phyloP scores from a whole-genome alignment of 306 rosid species.

The Acmispon strigosus region DNA sequence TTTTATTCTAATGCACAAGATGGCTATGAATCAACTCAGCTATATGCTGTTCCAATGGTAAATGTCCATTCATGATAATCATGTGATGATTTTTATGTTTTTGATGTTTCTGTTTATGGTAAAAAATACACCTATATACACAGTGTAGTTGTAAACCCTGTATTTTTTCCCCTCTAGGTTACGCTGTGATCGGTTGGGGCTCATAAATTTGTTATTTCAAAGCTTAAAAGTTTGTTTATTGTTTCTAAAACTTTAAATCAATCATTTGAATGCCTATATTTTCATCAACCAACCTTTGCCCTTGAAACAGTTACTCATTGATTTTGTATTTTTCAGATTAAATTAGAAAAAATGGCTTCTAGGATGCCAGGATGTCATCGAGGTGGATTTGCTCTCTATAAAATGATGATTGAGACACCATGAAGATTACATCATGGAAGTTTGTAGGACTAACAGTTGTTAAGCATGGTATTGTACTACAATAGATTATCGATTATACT shows the following conservation, averaged over 20 bases:
- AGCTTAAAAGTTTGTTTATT: not conserved
- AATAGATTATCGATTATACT: not conserved
- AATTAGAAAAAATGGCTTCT: conserved; percentile 61
- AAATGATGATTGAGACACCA: conserved; percentile 59
- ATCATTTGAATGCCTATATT: not conserved
- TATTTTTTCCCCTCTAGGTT: too few relatives aligned
- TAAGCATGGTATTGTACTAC: not conserved
- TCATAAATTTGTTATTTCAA: too few relatives aligned
- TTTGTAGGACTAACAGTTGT: conserved; percentile 3
- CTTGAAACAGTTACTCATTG: conserved; percentile 17
- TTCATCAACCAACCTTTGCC: not conserved
- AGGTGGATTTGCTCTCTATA: conserved; percentile 80
- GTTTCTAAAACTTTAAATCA: not conserved
- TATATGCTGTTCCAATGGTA: conserved; percentile 70
- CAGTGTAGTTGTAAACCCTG: not conserved
- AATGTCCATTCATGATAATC: conserved; percentile 20
- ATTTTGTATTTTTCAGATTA: conserved; percentile 48
- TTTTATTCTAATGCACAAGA: conserved; percentile 73
- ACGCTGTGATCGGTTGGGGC: too few relatives aligned
- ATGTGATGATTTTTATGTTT: not conserved
- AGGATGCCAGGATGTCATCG: conserved; percentile 95
- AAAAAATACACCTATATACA: not conserved
- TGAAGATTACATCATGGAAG: conserved; percentile 35
- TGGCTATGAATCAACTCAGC: conserved; percentile 89
- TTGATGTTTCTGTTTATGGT: not conserved